Conservation (phyloP, 2,329 filamentous ascomycete genomes). For the Blastomyces percursus region DNA sequence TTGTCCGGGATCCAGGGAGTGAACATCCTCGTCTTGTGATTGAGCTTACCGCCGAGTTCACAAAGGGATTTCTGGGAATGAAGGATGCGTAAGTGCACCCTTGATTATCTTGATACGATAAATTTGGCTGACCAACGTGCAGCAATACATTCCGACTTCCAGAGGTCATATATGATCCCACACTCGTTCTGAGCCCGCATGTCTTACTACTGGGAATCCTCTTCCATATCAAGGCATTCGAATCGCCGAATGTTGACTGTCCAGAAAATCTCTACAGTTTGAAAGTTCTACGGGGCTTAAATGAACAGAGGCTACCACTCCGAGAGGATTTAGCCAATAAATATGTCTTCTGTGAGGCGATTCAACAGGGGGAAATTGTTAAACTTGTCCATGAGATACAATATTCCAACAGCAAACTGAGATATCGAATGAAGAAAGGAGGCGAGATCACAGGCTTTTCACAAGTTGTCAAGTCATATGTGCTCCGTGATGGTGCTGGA, state of each 20-base stretch:
- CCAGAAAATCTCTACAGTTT: no score
- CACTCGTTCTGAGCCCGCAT: no score
- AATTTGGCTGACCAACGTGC: no score
- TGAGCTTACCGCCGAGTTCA: conserved; percentile 10
- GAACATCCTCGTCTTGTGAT: conserved; percentile 5
- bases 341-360: not conserved
- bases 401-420: not conserved
- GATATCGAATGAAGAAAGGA: conserved; percentile 7
- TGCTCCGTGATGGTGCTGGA: conserved; percentile 6
- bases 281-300: not conserved
- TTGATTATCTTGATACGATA: no score
- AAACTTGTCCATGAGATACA: not conserved
- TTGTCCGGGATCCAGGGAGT: conserved; percentile 3
- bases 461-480: conserved; percentile 6
- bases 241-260: no score
- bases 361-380: not conserved
- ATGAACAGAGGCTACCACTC: not conserved
- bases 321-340: not conserved
- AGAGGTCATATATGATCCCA: no score
- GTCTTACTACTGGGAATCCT: no score
- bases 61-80: conserved; percentile 12
- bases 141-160: no score
- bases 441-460: conserved; percentile 8
- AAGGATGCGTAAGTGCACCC: conserved; percentile 10
- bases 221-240: no score